Evolutionary conservation across 2,329 filamentous ascomycete genomes (phyloP), one percentile per base, ranked within the genome.

Genomic region (Microsporum audouinii): DNA sequence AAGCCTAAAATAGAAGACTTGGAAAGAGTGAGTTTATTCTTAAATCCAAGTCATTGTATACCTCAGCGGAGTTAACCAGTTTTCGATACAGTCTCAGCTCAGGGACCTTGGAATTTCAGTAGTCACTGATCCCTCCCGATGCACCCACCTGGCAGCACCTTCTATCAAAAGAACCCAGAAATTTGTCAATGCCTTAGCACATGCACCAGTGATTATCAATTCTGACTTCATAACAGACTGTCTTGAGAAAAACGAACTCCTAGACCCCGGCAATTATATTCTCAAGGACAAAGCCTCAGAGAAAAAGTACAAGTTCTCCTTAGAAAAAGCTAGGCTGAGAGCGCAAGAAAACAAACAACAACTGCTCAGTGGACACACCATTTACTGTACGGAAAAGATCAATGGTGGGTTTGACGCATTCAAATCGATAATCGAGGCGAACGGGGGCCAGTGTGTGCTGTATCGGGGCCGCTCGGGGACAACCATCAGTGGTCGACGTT

Each of bases 81-180:
- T 38, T 14, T 14, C 17, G 23, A 33, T 60, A 63, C 68, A 95
- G 89, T 86, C 82, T 76, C 88, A 88, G 75, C 80, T 99, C 60
- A 88, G 91, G 63, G 84, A 88, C 53, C 77, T 97, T 39, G 94
- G 94, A 5, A 88, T 99, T 61, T 80, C 85, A 66, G 83, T 96
- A 27, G 87, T 89, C 3, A 81, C 87, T 67, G 88, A 96, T 69
- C 84, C 85, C 31, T 82, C 83, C 56, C 81, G 84, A 51, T 94
- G 89, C 71, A 89, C 92, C 68, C 89, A 95, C 71, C 82, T 99
- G 8, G 91, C 90, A 38, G 92, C 92, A 2, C 94, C 92, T 0
- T 83, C 85, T 47, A 84, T 97, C 63, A 84, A 96, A 38, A 87
- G 94, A 41, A 99, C 94, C 0, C 85, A 89, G 71, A 99, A 99